Base-by-base conservation (phyloP, 371 early-diverging fungal species). In the Mortierella sp. region DNA sequence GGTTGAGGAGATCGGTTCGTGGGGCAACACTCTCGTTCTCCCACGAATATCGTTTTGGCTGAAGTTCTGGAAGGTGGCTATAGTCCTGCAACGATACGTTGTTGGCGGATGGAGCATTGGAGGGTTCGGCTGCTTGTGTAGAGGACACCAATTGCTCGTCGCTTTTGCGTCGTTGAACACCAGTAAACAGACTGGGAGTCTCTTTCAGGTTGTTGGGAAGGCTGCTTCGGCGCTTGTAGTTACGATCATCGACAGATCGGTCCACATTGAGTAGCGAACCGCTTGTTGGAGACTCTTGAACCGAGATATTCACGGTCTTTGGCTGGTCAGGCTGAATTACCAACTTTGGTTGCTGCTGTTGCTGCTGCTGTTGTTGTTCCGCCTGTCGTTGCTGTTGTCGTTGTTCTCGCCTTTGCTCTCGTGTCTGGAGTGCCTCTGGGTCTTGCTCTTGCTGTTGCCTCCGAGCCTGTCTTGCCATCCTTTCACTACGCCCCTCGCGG, bases 31-130 rank as follows among this genome's bases (percentile, higher is more conserved):
- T 59, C 14, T 73, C 73, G 27, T 59, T 67, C 55, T 73, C 73
- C 73, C 73, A 73, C 3, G 73, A 73, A 40, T 45, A 73, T 9
- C 73, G 67, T 46, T 73, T 73, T 40, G 16, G 37, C 28, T 64
- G 63, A 17, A 54, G 54, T 10, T 44, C 47, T 9, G 39, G 54
- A 28, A 31, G 29, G 28, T 60, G 50, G 46, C 49, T 28, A 28
- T 46, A 45, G 19, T 39, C 58, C 16, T 57, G 58, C 5, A 57
- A 31, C 16, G 54, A 48, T 16, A 39, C 22, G 21, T 17, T 16
- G 12, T 14, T 1, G 37, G 44, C 19, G 51, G 44, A 22, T 13
- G 34, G 43, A 12, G 25, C 34, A 37, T 6, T 29, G 31, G 22
- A 24, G 39, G 34, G 48, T 43, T 45, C 27, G 47, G 45, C 52